Evolutionary conservation across 768 basidiomycete species (phyloP), one percentile per base, ranked within the genome.

Genomic region (Suillus paluster): DNA sequence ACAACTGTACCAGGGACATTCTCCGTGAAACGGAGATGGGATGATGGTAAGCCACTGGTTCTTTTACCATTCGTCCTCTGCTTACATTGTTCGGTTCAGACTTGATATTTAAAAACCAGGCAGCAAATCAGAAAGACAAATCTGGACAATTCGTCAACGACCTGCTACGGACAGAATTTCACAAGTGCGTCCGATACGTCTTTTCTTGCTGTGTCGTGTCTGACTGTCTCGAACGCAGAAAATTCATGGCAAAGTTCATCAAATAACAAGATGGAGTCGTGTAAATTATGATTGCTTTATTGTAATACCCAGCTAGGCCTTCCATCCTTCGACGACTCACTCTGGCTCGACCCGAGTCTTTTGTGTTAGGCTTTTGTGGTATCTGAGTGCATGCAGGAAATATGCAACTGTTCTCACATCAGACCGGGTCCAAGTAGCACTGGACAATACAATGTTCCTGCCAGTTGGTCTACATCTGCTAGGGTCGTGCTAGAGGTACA

Each of bases 51-150:
- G 85, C 75, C 39, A 4, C 30, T 14, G 25, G 15, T 59, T 39
- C 39, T 49, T 64, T 59, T 30, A 33, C 60, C 61, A 30, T 38
- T 39, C 52, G 9, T 17, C 23, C 48, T n/a, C n/a, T 25, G 44
- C 38, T 57, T 44, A 48, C 55, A 44, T 33, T 39, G 62, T 65
- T 63, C 55, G 25, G 65, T 71, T 36, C 69, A 95, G 95, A 99
- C 75, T 81, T 97, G 58, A 95, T 99, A 70, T 99, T 99, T 86
- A 99, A 98, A 80, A 98, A 99, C 74, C 97, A 99, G 76, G 94
- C 97, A 0, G 88, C 88, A 77, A 85, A 82, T 36, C 73, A 82
- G 52, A 83, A 79, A 61, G 84, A 88, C 58, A 88, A 88, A 71
- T 76, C 80, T 3, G 88, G 89, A 14, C 89, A 91, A 61, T 99